Conservation (phyloP, 2,329 filamentous ascomycete species). For the Sporothrix humicola region DNA sequence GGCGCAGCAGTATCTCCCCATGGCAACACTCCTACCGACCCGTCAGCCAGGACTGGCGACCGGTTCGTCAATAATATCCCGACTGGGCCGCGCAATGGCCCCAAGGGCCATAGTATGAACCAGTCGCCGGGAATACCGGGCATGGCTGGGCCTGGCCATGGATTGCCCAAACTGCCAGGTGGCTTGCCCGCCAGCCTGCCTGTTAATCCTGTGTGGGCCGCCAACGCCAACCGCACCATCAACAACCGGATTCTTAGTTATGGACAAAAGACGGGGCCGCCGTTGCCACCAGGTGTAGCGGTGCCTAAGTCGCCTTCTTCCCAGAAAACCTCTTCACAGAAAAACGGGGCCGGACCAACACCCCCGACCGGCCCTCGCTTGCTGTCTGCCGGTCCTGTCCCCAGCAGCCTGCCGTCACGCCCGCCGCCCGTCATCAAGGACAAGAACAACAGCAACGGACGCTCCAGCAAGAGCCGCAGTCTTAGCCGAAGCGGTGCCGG, state of each 20-base stretch:
- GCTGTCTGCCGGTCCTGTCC: neutral
- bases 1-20: neutral
- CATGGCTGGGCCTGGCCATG: neutral
- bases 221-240: conserved; percentile 1
- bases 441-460: conserved; percentile 4
- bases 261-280: neutral
- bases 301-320: neutral
- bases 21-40: neutral
- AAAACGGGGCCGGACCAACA: neutral
- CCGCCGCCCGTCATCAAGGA: conserved; percentile 32
- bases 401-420: conserved; percentile 28
- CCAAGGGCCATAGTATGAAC: neutral
- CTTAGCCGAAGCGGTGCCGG: neutral
- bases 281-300: neutral
- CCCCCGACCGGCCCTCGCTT: neutral
- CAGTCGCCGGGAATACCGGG: neutral
- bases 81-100: conserved; percentile 17
- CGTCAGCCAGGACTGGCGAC: neutral
- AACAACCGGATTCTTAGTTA: conserved; percentile 31
- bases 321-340: too few relatives aligned
- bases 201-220: conserved; percentile 26
- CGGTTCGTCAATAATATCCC: conserved; percentile 5
- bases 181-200: conserved; percentile 28
- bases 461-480: neutral
- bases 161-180: neutral